These are phyloP conservation scores for Grigorovia humatica DNA, from an alignment of 805 yeast genomes.

Conservation along the genomic window DNA sequence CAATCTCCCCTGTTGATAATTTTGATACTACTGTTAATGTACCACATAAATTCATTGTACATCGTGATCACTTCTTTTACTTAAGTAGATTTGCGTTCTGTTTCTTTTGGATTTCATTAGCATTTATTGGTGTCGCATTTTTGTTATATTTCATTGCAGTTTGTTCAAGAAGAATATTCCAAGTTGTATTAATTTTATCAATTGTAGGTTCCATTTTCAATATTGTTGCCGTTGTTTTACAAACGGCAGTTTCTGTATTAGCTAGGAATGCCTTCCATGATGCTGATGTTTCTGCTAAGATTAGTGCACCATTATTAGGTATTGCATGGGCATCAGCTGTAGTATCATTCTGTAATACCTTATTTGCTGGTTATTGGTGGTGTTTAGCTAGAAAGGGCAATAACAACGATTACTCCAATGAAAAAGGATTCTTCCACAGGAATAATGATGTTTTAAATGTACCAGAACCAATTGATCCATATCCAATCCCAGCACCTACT, in stretches of 20 bases:
- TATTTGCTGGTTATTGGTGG: slow-evolving; percentile 2
- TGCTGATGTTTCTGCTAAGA: slow-evolving; percentile 34
- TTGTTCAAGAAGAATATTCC: slow-evolving; percentile 46
- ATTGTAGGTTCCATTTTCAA: slow-evolving; percentile 42
- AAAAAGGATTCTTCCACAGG: slow-evolving; percentile 8
- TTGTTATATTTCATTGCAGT: slow-evolving; percentile 44
- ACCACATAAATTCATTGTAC: slow-evolving; percentile 42
- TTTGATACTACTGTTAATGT: slow-evolving; percentile 44
- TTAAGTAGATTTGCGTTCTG: slow-evolving; percentile 59
- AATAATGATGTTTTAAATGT: slow-evolving; percentile 5
- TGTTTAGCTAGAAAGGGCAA: not conserved
- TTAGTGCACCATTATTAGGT: slow-evolving; percentile 53
- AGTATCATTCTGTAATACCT: slow-evolving; percentile 13
- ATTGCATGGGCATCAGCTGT: slow-evolving; percentile 64
- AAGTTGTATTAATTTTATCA: slow-evolving; percentile 43
- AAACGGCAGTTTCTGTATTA: slow-evolving; percentile 70
- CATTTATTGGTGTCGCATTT: slow-evolving; percentile 54
- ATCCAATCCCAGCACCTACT: slow-evolving; percentile 3
- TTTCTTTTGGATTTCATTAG: slow-evolving; percentile 47
- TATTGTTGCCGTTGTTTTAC: slow-evolving; percentile 54
- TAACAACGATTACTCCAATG: not conserved
- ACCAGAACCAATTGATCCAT: slow-evolving; percentile 9
- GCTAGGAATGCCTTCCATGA: slow-evolving; percentile 58
- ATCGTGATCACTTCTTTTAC: slow-evolving; percentile 51
- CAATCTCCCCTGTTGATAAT: slow-evolving; percentile 68